Conservation (phyloP, 202 grass and related monocot genomes). For the Setaria viridis region DNA sequence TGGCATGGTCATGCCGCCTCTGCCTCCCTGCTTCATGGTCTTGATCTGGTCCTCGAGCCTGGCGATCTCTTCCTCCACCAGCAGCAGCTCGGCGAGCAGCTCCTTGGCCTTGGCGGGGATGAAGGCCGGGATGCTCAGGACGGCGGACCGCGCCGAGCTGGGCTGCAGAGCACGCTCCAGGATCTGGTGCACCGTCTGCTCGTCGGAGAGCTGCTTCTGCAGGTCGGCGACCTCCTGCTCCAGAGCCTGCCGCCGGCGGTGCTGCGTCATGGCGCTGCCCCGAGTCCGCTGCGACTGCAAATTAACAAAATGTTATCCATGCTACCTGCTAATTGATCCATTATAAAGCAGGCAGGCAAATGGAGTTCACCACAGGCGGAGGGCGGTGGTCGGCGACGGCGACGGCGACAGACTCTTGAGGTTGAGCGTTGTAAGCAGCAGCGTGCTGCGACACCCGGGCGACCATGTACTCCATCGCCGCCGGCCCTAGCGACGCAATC, state of each 20-base stretch:
- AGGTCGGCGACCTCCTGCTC: slow-evolving; percentile 80
- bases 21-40: slow-evolving; percentile 38
- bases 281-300: slow-evolving; percentile 50
- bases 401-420: not conserved
- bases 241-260: slow-evolving; percentile 54
- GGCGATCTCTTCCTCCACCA: slow-evolving; percentile 89
- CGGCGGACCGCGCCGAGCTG: slow-evolving; percentile 8
- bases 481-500: no score
- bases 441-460: not conserved
- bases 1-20: no score
- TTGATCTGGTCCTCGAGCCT: slow-evolving; percentile 73
- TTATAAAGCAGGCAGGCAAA: no score
- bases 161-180: slow-evolving; percentile 66
- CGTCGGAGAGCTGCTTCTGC: slow-evolving; percentile 63
- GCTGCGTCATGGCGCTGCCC: slow-evolving; percentile 14
- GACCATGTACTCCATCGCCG: slow-evolving; percentile 20
- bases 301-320: no score
- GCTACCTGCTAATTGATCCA: no score
- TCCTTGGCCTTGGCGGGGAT: slow-evolving; percentile 83
- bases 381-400: not conserved
- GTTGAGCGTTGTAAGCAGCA: not conserved
- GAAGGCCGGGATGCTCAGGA: slow-evolving; percentile 59
- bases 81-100: slow-evolving; percentile 82
- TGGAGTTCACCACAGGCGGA: not conserved
- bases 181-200: slow-evolving; percentile 85